Evolutionary conservation across 2,329 filamentous ascomycete species (phyloP).

Genomic region (Epichloe elymi): DNA sequence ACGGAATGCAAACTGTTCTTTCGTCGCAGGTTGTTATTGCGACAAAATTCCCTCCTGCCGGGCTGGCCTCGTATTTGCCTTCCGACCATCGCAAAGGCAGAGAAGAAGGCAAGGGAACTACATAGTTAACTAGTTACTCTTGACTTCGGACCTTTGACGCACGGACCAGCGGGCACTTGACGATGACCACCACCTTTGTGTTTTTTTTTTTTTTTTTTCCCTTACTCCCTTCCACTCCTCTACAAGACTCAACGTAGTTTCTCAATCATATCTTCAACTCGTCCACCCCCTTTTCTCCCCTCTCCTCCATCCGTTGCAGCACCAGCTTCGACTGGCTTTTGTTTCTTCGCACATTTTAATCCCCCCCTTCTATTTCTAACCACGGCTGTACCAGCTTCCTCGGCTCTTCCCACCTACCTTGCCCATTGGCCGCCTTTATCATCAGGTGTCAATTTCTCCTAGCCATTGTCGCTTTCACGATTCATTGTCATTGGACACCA

Average conservation of each 20-base stretch:
- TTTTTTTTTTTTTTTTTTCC: constrained; percentile 2
- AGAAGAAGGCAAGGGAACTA: not conserved
- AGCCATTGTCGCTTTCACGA: not conserved
- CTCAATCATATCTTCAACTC: constrained; percentile 4
- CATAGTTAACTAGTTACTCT: not conserved
- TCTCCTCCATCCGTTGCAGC: constrained; percentile 5
- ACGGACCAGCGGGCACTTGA: constrained; percentile 9
- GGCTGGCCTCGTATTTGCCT: constrained; percentile 1
- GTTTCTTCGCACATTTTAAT: constrained; percentile 5
- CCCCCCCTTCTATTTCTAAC: constrained; percentile 3
- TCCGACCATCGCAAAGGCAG: constrained; percentile 5
- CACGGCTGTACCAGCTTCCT: constrained; percentile 1
- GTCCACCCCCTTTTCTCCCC: constrained; percentile 4
- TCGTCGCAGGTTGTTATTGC: not conserved
- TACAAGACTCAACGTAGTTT: constrained; percentile 4
- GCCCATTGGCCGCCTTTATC: constrained; percentile 4
- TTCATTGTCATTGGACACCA: not conserved
- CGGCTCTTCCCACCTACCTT: not conserved
- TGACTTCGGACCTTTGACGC: not conserved
- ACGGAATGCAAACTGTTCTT: no score
- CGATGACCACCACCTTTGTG: constrained; percentile 9
- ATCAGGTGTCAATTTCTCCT: constrained; percentile 8
- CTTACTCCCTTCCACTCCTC: constrained; percentile 5
- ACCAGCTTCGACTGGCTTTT: constrained; percentile 3
- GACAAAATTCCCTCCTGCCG: not conserved